Conservation (phyloP, 2,329 filamentous ascomycete genomes). For the Aspergillus awamori region DNA sequence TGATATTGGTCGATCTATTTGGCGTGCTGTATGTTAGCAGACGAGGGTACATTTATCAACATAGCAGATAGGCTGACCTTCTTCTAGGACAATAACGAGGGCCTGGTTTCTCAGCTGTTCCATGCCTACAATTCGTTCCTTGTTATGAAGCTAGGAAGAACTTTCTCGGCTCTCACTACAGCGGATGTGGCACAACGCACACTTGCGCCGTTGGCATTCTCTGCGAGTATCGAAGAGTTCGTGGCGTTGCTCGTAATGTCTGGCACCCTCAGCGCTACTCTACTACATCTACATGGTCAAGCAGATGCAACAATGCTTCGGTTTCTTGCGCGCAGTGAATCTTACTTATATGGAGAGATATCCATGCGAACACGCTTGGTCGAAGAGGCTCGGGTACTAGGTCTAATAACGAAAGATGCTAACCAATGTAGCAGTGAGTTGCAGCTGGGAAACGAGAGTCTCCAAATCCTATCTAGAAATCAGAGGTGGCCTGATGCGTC, state of each 20-base stretch:
- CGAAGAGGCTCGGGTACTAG: conserved; percentile 54
- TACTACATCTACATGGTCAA: conserved; percentile 48
- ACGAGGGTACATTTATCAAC: neutral
- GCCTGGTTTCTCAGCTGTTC: conserved; percentile 70
- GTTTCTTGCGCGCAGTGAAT: conserved; percentile 47
- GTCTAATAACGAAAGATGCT: conserved; percentile 54
- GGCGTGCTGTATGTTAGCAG: conserved; percentile 56
- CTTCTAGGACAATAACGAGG: conserved; percentile 68
- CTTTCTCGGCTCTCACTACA: conserved; percentile 68
- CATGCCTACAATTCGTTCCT: conserved; percentile 74
- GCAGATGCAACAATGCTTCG: conserved; percentile 54
- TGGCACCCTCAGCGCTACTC: conserved; percentile 54
- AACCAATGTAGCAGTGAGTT: conserved; percentile 59
- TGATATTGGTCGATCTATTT: conserved; percentile 61
- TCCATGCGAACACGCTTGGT: conserved; percentile 48
- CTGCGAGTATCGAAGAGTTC: conserved; percentile 36
- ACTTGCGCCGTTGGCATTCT: conserved; percentile 29
- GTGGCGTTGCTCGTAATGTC: conserved; percentile 52
- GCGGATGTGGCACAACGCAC: conserved; percentile 47
- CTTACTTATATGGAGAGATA: conserved; percentile 41
- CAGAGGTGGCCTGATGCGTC: conserved; percentile 40
- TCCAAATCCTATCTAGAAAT: conserved; percentile 55
- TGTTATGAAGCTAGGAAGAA: conserved; percentile 70
- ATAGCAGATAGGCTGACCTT: conserved; percentile 6
- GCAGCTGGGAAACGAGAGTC: conserved; percentile 61